Conservation (phyloP, 129 eudicot genomes). For the Chrysanthemum seticuspe region DNA sequence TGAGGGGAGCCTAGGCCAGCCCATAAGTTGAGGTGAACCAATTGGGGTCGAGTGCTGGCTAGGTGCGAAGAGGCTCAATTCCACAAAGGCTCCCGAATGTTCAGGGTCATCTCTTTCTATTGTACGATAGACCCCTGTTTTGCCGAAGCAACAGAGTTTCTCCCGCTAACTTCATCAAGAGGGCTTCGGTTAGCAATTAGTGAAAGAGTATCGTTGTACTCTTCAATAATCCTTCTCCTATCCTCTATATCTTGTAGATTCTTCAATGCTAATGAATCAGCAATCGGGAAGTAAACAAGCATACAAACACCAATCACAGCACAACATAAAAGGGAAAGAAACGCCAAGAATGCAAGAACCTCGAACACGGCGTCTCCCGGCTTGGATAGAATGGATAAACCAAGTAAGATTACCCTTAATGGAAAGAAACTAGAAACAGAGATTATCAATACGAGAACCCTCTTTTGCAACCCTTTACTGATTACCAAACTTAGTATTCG, state of each 20-base stretch:
- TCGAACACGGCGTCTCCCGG: conserved; percentile 58
- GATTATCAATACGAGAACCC: conserved; percentile 66
- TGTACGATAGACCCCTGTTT: conserved; percentile 81
- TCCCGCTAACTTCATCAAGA: conserved; percentile 29
- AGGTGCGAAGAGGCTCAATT: conserved; percentile 60
- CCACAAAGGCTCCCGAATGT: conserved; percentile 53
- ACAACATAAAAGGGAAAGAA: conserved; percentile 73
- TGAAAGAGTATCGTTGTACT: conserved; percentile 58
- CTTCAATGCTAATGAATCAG: conserved; percentile 80
- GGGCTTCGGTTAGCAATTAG: conserved; percentile 72
- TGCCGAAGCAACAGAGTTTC: conserved; percentile 44
- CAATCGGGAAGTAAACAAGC: conserved; percentile 80
- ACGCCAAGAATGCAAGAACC: conserved; percentile 66
- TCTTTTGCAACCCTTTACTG: conserved; percentile 74
- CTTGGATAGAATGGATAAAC: conserved; percentile 64
- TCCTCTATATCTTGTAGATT: conserved; percentile 63
- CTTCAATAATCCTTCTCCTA: conserved; percentile 52
- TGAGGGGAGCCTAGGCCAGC: conserved; percentile 61
- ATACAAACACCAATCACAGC: conserved; percentile 63
- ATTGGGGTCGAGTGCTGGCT: conserved; percentile 51
- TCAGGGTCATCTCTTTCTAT: conserved; percentile 40
- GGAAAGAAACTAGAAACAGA: conserved; percentile 73
- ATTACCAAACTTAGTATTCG: conserved; percentile 67
- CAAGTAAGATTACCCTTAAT: conserved; percentile 66
- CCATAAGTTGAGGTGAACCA: conserved; percentile 52